Percentiles rank a stretch among this genome's conserved stretches.
Conservation (phyloP, 2,329 filamentous ascomycete species). For the Pseudogymnoascus sp. region DNA sequence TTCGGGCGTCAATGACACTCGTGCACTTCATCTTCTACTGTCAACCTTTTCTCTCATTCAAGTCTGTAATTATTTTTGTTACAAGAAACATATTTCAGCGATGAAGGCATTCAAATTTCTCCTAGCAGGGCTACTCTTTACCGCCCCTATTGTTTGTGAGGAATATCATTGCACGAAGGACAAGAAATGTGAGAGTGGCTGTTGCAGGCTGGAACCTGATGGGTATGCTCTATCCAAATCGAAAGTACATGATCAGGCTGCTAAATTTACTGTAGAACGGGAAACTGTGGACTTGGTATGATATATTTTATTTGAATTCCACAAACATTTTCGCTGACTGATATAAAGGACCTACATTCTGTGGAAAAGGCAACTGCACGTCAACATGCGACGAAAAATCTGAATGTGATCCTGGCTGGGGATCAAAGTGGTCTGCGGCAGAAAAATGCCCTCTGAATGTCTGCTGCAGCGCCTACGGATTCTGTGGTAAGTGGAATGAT, state of each 20-base stretch:
- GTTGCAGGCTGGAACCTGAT: constrained; percentile 6
- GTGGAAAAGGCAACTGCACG: constrained; percentile 17
- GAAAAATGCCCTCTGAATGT: constrained; percentile 30
- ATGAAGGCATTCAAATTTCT: not conserved
- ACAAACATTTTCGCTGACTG: constrained; percentile 18
- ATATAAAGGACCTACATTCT: constrained; percentile 19
- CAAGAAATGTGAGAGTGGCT: constrained; percentile 6
- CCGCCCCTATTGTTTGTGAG: not conserved
- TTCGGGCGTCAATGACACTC: not conserved
- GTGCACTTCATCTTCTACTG: not conserved
- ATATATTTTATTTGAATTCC: not conserved
- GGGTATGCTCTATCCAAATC: not conserved
- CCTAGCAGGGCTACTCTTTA: not conserved
- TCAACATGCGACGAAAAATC: constrained; percentile 22
- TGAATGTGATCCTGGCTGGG: constrained; percentile 28
- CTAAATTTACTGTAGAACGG: not conserved
- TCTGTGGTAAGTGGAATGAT: constrained; percentile 22
- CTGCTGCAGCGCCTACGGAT: constrained; percentile 30
- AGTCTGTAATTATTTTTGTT: not conserved
- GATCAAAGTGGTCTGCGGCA: constrained; percentile 18
- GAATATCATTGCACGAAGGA: constrained; percentile 5
- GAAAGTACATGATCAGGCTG: not conserved
- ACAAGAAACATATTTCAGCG: not conserved
- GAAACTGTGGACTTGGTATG: constrained; percentile 1
- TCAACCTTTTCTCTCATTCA: not conserved